A percentile compares a stretch with the other conserved stretches of the same genome.
Conservation (phyloP, 805 yeast species). For the Helenozyma rhizophorensis region DNA sequence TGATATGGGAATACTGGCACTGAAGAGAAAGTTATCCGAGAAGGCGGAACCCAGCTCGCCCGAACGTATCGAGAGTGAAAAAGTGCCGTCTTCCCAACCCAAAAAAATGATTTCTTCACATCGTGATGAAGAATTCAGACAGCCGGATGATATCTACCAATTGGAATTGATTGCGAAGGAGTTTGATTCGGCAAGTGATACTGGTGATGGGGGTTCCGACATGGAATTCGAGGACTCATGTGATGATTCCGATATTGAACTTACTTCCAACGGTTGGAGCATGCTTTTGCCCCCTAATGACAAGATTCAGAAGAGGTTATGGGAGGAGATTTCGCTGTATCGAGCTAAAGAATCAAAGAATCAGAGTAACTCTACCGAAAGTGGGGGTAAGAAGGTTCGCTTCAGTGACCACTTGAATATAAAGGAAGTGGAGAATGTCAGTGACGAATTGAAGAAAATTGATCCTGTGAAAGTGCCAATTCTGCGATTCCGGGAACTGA, state of each 20-base stretch:
- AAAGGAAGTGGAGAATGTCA: conserved; percentile 56
- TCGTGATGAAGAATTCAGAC: no score
- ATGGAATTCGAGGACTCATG: conserved; percentile 10
- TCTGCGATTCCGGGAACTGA: conserved; percentile 17
- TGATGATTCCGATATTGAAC: conserved; percentile 29
- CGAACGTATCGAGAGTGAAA: no score
- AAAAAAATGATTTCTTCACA: no score
- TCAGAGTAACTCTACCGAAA: no score
- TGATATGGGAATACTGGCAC: conserved; percentile 29
- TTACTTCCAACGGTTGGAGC: conserved; percentile 13
- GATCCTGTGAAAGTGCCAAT: conserved; percentile 16
- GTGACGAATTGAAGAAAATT: conserved; percentile 39
- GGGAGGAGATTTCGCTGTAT: no score
- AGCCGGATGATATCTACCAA: conserved; percentile 42
- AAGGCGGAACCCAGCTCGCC: no score
- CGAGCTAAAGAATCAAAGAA: no score
- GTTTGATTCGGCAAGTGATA: no score
- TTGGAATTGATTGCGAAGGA: conserved; percentile 53
- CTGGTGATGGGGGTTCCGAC: conserved; percentile 35
- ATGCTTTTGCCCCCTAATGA: background rate
- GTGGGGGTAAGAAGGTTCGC: conserved; percentile 47
- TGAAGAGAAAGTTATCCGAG: background rate
- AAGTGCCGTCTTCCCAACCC: no score
- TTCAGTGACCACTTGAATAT: conserved; percentile 53
- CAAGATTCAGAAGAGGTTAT: background rate